Evolutionary conservation across 257 asterid genomes (phyloP).

Genomic region (Cynanchum wilfordii): DNA sequence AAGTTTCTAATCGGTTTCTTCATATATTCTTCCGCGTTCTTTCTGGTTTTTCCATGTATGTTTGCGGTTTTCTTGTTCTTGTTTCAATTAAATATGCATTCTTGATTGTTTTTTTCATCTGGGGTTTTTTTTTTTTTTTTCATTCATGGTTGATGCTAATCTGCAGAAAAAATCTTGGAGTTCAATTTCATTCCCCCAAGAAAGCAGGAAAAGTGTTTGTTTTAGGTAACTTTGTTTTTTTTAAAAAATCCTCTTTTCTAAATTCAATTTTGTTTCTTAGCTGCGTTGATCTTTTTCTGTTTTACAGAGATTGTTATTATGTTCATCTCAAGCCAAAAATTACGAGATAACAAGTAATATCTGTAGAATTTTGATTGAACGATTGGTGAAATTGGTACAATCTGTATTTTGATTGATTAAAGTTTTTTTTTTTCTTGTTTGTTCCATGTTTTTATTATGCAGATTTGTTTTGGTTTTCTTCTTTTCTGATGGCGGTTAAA

Average conservation of each 20-base stretch:
- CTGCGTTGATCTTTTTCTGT: neutral
- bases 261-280: neutral
- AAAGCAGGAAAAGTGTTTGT: neutral
- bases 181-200: neutral
- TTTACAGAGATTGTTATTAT: neutral
- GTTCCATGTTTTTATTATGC: no score
- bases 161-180: neutral
- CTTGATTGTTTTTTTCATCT: neutral
- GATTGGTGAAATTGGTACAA: neutral
- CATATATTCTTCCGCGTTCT: neutral
- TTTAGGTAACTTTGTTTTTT: neutral
- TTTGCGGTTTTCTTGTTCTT: neutral
- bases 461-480: conserved; percentile 3
- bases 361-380: neutral
- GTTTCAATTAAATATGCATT: neutral
- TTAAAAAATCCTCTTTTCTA: neutral
- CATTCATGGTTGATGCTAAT: neutral
- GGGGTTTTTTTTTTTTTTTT: no score
- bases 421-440: neutral
- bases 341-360: neutral
- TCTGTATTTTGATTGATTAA: neutral
- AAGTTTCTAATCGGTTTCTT: neutral
- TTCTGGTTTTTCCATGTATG: neutral
- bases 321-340: neutral
- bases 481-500: conserved; percentile 59